phyloP scores from a whole-genome alignment of 2,329 filamentous ascomycete genomes.

The Sporothrix variecibatus region DNA sequence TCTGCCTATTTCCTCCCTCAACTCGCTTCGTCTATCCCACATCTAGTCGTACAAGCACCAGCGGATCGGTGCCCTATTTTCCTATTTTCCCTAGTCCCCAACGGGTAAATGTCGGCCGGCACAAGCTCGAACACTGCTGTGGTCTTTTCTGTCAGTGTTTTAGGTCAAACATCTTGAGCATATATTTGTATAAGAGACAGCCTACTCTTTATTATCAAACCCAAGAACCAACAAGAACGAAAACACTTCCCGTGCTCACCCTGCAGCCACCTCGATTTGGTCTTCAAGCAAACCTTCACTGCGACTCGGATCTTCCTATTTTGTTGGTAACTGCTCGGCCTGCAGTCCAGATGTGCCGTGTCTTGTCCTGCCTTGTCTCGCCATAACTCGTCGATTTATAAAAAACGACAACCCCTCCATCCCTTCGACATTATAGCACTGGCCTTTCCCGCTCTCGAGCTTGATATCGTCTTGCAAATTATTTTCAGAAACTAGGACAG shows the following conservation, averaged over 20 bases:
- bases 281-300: neutral
- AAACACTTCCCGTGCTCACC: neutral
- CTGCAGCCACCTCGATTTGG: conserved; percentile 1
- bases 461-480: no score
- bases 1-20: neutral
- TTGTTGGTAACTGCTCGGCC: neutral
- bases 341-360: conserved; percentile 9
- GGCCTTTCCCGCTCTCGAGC: neutral
- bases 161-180: neutral
- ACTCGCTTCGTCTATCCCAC: neutral
- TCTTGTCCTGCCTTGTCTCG: neutral
- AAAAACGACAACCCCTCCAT: neutral
- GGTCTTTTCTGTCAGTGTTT: neutral
- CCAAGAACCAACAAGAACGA: neutral
- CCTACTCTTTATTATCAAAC: neutral
- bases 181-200: conserved; percentile 7
- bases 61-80: neutral
- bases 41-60: neutral
- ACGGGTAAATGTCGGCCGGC: conserved; percentile 11
- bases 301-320: neutral
- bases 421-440: neutral
- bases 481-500: neutral
- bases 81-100: neutral
- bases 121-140: neutral
- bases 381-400: neutral